Evolutionary conservation across 352 stramenopile species (phyloP), one percentile per base, ranked within the genome.

Genomic region (Salisapilia sapeloensis): DNA sequence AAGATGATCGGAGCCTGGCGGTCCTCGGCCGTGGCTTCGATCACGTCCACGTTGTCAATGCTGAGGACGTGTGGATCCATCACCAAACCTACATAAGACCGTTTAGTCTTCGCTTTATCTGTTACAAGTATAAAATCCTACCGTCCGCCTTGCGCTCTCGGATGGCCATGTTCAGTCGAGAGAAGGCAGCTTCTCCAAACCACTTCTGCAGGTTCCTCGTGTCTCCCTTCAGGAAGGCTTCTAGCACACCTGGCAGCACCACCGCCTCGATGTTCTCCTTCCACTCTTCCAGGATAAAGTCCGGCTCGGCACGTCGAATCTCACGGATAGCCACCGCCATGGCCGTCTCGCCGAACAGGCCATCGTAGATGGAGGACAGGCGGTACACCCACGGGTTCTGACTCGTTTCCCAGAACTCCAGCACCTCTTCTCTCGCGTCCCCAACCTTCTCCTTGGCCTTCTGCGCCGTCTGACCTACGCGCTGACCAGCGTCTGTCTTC

Each of bases 361-460:
- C 95, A 35, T 99, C 94, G 48, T 97, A 98, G n/a, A 97, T 92
- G 6, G 84, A 97, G 13, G 90, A 97, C 30, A 96, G 52, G 35
- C 92, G 84, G 50, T 99, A 98, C 3, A 99, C 84, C 77, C 76
- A 91, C 36, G 94, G 94, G 72, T 98, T 98, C 60, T 99, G 94
- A 51, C 82, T 97, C 26, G 93, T 99, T 52, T 99, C 93, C 92
- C 93, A 98, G 38, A 94, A 83, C 61, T 98, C 93, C 7, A 79
- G 55, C 1, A 78, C 77, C 25, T 93, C 78, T 55, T 89, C 67
- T 14, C 63, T 63, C 16, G 65, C 69, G 32, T 92, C 77, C 25
- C 61, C 69, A 23, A 87, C 51, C 47, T 87, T 90, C 42, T 86
- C 55, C 29, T 75, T 81, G 4, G 75, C 70, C 21, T 60, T 48